Conservation (phyloP, 768 basidiomycete species). For the Kwoniella pini region DNA sequence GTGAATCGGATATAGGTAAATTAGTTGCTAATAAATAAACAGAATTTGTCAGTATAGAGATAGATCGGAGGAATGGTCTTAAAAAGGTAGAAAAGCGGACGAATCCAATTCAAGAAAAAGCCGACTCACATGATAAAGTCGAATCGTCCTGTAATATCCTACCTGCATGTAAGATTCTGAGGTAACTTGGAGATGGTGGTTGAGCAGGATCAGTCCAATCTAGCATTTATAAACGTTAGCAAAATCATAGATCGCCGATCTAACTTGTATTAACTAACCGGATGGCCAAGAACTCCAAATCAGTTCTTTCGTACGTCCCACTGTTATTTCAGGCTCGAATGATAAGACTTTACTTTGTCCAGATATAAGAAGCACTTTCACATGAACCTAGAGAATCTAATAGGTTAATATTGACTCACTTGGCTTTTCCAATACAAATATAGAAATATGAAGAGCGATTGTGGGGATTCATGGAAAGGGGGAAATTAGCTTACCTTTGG, state of each 20-base stretch:
- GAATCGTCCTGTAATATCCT: slow-evolving; percentile 49
- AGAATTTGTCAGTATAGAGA: background rate
- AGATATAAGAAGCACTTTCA: slow-evolving; percentile 49
- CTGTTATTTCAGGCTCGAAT: slow-evolving; percentile 50
- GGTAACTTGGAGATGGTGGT: slow-evolving; percentile 43
- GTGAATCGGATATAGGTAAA: slow-evolving; percentile 31
- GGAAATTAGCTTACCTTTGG: background rate
- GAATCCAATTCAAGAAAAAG: background rate
- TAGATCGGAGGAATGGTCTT: too few species aligned
- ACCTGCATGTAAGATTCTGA: slow-evolving; percentile 43
- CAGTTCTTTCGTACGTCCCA: slow-evolving; percentile 43
- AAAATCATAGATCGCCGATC: background rate
- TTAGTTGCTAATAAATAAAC: slow-evolving; percentile 33
- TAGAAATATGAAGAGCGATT: background rate
- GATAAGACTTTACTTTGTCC: slow-evolving; percentile 50
- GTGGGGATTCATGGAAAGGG: background rate
- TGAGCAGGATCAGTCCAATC: slow-evolving; percentile 42
- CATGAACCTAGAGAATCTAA: slow-evolving; percentile 28
- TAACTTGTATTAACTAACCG: slow-evolving; percentile 3
- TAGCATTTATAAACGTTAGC: too few species aligned
- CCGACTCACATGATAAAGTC: slow-evolving; percentile 38
- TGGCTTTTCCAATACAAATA: background rate
- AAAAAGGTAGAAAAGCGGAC: too few species aligned
- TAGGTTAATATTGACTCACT: too few species aligned
- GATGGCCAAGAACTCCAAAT: slow-evolving; percentile 33